A percentile compares a stretch with the other conserved stretches of the same genome.
These are phyloP conservation scores for Plectosphaerella sp. DNA, from an alignment of 2,329 filamentous ascomycete genomes.

Conservation along the genomic window DNA sequence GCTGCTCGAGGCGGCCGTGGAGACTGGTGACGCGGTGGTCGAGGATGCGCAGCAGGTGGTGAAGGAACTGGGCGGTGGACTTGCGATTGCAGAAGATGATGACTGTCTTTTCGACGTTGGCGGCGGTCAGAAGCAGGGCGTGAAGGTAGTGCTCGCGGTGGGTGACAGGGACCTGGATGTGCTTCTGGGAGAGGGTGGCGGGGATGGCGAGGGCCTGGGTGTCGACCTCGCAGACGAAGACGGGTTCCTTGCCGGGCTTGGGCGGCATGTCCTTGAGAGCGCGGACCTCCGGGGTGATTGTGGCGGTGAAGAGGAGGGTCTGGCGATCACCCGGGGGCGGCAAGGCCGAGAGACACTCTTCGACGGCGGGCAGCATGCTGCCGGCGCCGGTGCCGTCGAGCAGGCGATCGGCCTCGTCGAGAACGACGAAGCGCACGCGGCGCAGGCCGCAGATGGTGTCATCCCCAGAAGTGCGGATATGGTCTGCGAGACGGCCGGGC, in stretches of 20 bases:
- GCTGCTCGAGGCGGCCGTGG: constrained; percentile 82
- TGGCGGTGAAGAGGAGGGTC: constrained; percentile 93
- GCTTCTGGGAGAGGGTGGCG: constrained; percentile 74
- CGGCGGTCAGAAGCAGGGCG: constrained; percentile 74
- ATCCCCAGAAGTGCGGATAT: constrained; percentile 84
- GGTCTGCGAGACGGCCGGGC: constrained; percentile 86
- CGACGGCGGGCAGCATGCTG: constrained; percentile 91
- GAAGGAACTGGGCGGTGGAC: constrained; percentile 80
- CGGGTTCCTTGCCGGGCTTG: constrained; percentile 64
- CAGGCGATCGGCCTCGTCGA: constrained; percentile 93
- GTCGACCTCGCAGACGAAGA: constrained; percentile 88
- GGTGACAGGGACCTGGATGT: constrained; percentile 83
- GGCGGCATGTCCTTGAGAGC: constrained; percentile 75
- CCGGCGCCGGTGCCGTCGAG: constrained; percentile 69
- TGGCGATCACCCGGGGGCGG: constrained; percentile 78
- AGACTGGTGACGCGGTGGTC: constrained; percentile 87
- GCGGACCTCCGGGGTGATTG: constrained; percentile 86
- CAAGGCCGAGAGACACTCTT: constrained; percentile 78
- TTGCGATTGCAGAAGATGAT: constrained; percentile 97
- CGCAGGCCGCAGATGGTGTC: constrained; percentile 82
- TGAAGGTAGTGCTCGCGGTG: constrained; percentile 96
- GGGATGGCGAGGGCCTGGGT: constrained; percentile 73
- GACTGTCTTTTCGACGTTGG: constrained; percentile 68
- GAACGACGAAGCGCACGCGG: constrained; percentile 78
- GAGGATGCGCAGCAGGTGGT: constrained; percentile 80